A percentile compares a stretch with the other conserved stretches of the same genome.
phyloP scores from a whole-genome alignment of 257 asterid genomes.

The Leptodermis oblonga region DNA sequence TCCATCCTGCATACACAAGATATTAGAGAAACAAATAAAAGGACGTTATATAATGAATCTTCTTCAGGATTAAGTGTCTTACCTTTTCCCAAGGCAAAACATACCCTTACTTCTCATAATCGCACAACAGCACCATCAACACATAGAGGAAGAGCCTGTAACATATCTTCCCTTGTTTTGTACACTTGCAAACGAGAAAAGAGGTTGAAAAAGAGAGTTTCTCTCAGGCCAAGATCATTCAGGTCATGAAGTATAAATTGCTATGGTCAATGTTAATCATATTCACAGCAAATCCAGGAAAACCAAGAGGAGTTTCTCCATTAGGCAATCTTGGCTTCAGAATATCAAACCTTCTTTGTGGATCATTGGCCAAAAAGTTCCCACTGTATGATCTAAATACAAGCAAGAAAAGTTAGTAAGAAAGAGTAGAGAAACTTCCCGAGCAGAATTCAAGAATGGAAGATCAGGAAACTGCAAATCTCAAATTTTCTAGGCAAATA shows the following conservation, averaged over 20 bases:
- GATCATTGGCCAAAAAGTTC: slow-evolving; percentile 58
- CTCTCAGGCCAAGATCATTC: slow-evolving; percentile 61
- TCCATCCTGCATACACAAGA: too few species aligned
- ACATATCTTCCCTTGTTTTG: slow-evolving; percentile 72
- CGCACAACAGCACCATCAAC: too few species aligned
- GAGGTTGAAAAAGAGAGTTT: slow-evolving; percentile 75
- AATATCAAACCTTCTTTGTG: slow-evolving; percentile 65
- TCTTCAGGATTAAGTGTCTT: slow-evolving; percentile 26
- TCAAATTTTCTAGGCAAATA: slow-evolving; percentile 65
- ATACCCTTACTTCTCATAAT: too few species aligned
- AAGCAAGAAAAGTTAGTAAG: slow-evolving; percentile 22
- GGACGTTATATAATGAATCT: slow-evolving; percentile 8
- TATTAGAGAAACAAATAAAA: too few species aligned
- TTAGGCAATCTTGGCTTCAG: too few species aligned
- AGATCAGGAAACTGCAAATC: slow-evolving; percentile 37
- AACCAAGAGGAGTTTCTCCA: too few species aligned
- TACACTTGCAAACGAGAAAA: slow-evolving; percentile 75
- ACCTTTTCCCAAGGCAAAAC: slow-evolving; percentile 56
- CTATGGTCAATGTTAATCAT: slow-evolving; percentile 56
- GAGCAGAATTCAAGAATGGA: not conserved
- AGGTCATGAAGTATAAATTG: slow-evolving; percentile 34
- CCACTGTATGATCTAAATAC: slow-evolving; percentile 65
- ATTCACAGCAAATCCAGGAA: too few species aligned
- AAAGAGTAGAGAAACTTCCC: too few species aligned
- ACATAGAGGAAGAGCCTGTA: too few species aligned